Conservation (phyloP, 1,284 basidiomycete species). For the Boletus smithii region DNA sequence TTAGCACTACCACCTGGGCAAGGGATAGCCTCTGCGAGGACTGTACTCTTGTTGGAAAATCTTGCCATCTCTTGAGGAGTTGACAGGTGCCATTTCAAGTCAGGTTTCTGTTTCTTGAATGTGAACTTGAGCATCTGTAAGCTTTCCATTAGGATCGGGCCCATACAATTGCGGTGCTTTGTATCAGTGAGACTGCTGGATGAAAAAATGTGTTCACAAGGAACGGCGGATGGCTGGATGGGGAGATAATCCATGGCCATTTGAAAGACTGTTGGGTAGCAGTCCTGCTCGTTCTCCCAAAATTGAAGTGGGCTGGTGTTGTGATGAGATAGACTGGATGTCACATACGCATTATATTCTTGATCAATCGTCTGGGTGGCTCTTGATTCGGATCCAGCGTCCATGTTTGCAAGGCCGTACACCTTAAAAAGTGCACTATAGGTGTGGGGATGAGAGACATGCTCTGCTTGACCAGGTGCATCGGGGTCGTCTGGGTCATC, state of each 20-base stretch:
- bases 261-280: neutral
- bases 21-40: too few species aligned
- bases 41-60: too few species aligned
- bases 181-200: too few species aligned
- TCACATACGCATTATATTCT: neutral
- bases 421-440: too few species aligned
- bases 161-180: neutral
- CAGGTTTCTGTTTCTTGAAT: too few species aligned
- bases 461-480: too few species aligned
- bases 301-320: neutral
- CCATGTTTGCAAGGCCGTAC: neutral
- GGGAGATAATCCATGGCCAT: conserved; percentile 1
- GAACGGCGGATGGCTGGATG: neutral
- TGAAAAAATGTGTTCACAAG: neutral
- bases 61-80: too few species aligned
- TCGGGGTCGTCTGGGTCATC: too few species aligned
- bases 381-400: too few species aligned
- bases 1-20: too few species aligned
- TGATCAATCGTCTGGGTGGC: neutral
- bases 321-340: neutral
- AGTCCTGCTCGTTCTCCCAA: neutral
- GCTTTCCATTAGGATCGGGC: neutral
- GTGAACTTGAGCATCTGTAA: neutral
- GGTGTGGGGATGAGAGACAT: too few species aligned
- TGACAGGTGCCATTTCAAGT: too few species aligned